These are phyloP conservation scores for Leucocoprinus sp. DNA, from an alignment of 768 basidiomycete genomes.

Conservation along the genomic window DNA sequence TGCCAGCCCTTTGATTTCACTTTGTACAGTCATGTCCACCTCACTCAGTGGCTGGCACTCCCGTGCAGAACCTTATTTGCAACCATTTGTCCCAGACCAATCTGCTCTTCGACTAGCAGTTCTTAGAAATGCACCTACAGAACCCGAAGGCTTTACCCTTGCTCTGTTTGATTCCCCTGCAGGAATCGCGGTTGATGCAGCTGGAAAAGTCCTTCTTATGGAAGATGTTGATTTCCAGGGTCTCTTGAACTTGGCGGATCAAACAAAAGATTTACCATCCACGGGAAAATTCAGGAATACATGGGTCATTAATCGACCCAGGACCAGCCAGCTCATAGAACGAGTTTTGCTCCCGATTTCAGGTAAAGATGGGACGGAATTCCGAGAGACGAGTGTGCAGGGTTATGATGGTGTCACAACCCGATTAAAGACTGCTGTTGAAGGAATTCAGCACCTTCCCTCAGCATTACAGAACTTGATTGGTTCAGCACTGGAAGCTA, in stretches of 20 bases:
- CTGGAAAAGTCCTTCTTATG: slow-evolving; percentile 22
- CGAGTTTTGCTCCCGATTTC: slow-evolving; percentile 21
- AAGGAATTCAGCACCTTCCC: slow-evolving; percentile 22
- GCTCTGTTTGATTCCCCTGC: slow-evolving; percentile 22
- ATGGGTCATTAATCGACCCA: slow-evolving; percentile 24
- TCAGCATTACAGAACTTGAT: slow-evolving; percentile 22
- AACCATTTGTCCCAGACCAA: slow-evolving; percentile 20
- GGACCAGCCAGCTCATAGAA: slow-evolving; percentile 27
- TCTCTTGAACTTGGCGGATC: slow-evolving; percentile 19
- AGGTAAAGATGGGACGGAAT: slow-evolving; percentile 8
- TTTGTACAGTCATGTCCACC: no score
- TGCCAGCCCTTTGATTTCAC: not conserved
- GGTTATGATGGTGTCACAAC: slow-evolving; percentile 25
- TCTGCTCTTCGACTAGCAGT: slow-evolving; percentile 22
- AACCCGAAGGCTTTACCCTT: slow-evolving; percentile 28
- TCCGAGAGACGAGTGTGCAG: slow-evolving; percentile 25
- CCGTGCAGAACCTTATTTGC: slow-evolving; percentile 20
- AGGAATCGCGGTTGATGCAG: slow-evolving; percentile 22
- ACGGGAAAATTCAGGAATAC: slow-evolving; percentile 25
- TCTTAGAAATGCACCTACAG: slow-evolving; percentile 25
- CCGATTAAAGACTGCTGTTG: slow-evolving; percentile 21
- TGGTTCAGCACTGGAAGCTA: slow-evolving; percentile 27
- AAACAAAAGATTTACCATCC: slow-evolving; percentile 18
- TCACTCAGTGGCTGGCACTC: slow-evolving; percentile 22
- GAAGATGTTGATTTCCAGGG: slow-evolving; percentile 20